Evolutionary conservation across 169 alveolate genomes (phyloP).

Genomic region (Cryptosporidium muris): DNA sequence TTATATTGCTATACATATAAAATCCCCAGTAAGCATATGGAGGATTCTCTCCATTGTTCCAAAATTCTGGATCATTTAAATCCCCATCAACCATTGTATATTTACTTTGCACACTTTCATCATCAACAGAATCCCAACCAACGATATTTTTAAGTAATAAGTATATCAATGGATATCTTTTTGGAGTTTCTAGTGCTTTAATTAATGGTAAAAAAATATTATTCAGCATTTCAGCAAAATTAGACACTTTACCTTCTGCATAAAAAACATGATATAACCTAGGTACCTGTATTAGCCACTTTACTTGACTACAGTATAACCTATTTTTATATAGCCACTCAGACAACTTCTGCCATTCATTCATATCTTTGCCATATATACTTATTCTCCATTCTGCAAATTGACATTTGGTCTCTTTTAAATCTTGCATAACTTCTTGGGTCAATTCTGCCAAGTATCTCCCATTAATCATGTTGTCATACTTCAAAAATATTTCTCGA

Average conservation of each 20-base stretch:
- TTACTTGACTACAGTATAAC: conserved; percentile 76
- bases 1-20: conserved; percentile 89
- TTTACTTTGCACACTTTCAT: conserved; percentile 80
- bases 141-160: conserved; percentile 73
- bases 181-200: conserved; percentile 61
- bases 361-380: conserved; percentile 86
- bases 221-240: conserved; percentile 83
- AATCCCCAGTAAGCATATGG: conserved; percentile 92
- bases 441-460: conserved; percentile 89
- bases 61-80: conserved; percentile 82
- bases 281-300: conserved; percentile 91
- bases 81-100: conserved; percentile 75
- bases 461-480: conserved; percentile 83
- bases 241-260: conserved; percentile 74
- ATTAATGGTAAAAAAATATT: conserved; percentile 73
- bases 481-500: conserved; percentile 88
- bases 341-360: conserved; percentile 90
- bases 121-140: conserved; percentile 88
- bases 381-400: conserved; percentile 92
- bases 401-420: conserved; percentile 85
- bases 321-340: conserved; percentile 87
- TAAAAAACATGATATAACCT: conserved; percentile 85
- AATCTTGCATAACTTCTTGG: conserved; percentile 83
- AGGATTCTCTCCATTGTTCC: conserved; percentile 84
- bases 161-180: conserved; percentile 36